Evolutionary conservation across 1,139 yeast genomes (phyloP), one percentile per base, ranked within the genome.

Genomic region (Geotrichum carabidarum): DNA sequence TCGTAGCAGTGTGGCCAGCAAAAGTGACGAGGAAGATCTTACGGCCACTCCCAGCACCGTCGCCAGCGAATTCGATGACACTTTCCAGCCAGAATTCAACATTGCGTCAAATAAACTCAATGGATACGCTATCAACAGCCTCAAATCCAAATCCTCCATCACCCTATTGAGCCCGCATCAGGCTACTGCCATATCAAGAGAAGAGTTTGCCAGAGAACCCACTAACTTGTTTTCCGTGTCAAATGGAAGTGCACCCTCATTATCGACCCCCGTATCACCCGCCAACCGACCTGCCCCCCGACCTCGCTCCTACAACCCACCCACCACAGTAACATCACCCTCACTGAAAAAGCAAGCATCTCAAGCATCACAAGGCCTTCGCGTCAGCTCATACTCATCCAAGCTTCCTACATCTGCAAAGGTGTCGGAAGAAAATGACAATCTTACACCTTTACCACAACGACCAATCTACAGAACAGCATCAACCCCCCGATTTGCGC

Each of bases 51-150:
- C 36, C 22, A 32, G 8, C 18, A 34, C 42, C 8, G 35, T 35
- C 48, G n/a, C 50, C 40, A 27, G 32, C 50, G 22, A 51, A 43
- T 43, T 48, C 52, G 43, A 44, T 55, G 18, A 46, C 48, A 22
- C 31, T 53, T 36, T 55, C 51, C 5, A 54, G 34, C 43, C 46
- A 31, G 51, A 56, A 9, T 54, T 48, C 49, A 43, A 53, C 50
- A 58, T 50, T 14, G 42, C 51, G 8, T 42, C 57, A 14, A 47
- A 58, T 46, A 58, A 60, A 44, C 59, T 62, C 35, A 60, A 61
- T 49, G 60, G 63, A 8, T 60, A 62, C 43, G 61, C 62, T n/a
- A 58, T 61, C 32, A 55, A 56, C 32, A 55, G 63, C 8, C 54
- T 61, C 41, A 62, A 62, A 48, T 58, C 63, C 8, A 53, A 57